Evolutionary conservation across 2,329 filamentous ascomycete genomes (phyloP), one percentile per base, ranked within the genome.

Genomic region (Phoma sp.): DNA sequence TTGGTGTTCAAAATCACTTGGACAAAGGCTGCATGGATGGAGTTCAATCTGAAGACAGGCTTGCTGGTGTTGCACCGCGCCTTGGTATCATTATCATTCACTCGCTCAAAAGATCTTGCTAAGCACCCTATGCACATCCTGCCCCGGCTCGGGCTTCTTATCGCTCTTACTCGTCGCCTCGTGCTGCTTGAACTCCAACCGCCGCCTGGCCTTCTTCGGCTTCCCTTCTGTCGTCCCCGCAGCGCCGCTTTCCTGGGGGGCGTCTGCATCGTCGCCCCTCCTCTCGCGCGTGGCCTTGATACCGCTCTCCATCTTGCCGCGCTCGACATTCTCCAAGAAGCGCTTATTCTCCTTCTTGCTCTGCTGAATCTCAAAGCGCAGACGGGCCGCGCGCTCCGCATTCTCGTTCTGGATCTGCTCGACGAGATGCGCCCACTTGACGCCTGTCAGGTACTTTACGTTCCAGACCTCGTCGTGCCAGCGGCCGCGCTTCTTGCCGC

Each of bases 391-490:
- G 53, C 91, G 79, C 76, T 93, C 91, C 5, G 91, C 90, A 71
- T 93, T 91, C 79, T 96, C 91, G 23, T 88, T 84, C 33, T 89
- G 83, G 62, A 93, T 92, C 76, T 93, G 89, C 73, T 91, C 88
- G 51, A 89, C 92, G 59, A 84, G 65, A 64, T 83, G 76, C 40
- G 75, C 80, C 91, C 91, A 96, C 75, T 93, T 95, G 78, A 95
- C 93, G 1, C 90, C 90, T 59, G 85, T 88, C 58, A 96, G 78
- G 69, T 96, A 96, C 56, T 90, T 83, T 59, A 95, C 78, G 65
- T 89, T 93, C 91, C 91, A 96, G 37, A 96, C 83, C 72, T 96
- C 91, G 72, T 96, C 91, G 65, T 90, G 86, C 77, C 93, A 96
- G 72, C 90, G 92, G 42, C 84, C 85, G 11, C 90, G 84, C 78